Evolutionary conservation across 495 filamentous ascomycete genomes (phyloP), one percentile per base, ranked within the genome.

Genomic region (Geoglossum glabrum): DNA sequence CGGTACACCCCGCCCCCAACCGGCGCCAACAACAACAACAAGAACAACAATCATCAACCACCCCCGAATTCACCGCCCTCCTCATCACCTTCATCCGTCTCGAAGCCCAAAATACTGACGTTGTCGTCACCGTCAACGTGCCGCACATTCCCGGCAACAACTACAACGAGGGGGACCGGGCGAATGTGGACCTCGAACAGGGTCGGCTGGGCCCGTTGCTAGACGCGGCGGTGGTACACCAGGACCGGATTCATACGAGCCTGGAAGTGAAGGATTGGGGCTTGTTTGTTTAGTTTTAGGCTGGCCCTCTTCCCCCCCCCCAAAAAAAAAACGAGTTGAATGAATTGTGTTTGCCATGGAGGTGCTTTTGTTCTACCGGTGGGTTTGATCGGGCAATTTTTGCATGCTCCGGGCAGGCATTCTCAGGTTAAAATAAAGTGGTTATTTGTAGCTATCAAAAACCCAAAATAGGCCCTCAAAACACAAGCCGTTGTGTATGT

Each of bases 121-220:
- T 98, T n/a, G 66, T 95, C 27, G 79, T 94, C 57, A 86, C 86
- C 30, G 77, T 95, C 66, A 97, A 97, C 71, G 84, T 95, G 33
- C 92, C 90, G 27, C 82, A 88, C 67, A 77, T 82, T n/a, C n/a
- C n/a, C 58, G 70, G 76, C 61, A 76, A 75, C n/a, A 74, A 78
- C 66, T 78, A 82, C 61, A 73, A 76, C 54, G 74, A 71, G 58
- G 77, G 80, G 23, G n/a, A n/a, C n/a, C n/a, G n/a, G n/a, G n/a
- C n/a, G n/a, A 83, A 87, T 54, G 80, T 88, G 60, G 71, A 84
- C 55, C 62, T 78, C 64, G 68, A 74, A 66, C 70, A 75, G 26
- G 79, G 77, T 25, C 81, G 79, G 69, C 76, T 79, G 68, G 79
- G 76, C 1, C 67, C 70, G 66, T 66, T 84, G 61, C 71, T 90